These are phyloP conservation scores for Vaccinium myrtillus DNA, from an alignment of 148 eudicot genomes.

Conservation along the genomic window DNA sequence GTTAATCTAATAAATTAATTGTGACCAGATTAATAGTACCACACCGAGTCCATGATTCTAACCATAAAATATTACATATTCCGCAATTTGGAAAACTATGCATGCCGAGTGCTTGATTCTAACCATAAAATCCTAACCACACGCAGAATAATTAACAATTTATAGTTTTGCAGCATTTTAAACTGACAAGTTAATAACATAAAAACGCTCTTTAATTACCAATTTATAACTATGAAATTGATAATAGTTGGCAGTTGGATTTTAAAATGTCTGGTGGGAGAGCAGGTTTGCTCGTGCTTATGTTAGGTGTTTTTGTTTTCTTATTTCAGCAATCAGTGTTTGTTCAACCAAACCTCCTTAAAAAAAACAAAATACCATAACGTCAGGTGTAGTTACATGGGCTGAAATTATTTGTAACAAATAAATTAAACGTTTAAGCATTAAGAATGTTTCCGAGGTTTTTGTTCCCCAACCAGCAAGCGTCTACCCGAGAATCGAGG, in stretches of 20 bases:
- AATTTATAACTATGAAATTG: neutral
- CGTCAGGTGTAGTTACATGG: neutral
- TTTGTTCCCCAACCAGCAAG: neutral
- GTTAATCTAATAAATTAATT: neutral
- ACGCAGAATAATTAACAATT: neutral
- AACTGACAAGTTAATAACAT: neutral
- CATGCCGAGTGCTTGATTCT: neutral
- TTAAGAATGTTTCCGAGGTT: neutral
- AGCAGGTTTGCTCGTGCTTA: neutral
- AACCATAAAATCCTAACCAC: neutral
- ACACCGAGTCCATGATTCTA: no score
- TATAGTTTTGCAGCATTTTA: neutral
- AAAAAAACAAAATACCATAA: neutral
- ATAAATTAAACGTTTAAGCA: neutral
- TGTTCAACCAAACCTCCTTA: neutral
- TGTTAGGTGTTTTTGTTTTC: constrained; percentile 6
- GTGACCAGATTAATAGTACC: neutral
- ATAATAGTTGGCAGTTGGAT: neutral
- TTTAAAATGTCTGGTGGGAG: neutral
- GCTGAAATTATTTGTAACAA: neutral
- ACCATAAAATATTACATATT: neutral
- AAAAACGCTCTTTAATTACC: neutral
- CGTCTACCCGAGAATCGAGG: neutral
- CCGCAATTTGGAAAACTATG: neutral
- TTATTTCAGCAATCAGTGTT: neutral